Evolutionary conservation across 2,329 filamentous ascomycete genomes (phyloP), one percentile per base, ranked within the genome.

Genomic region (Seiridium unicorne): DNA sequence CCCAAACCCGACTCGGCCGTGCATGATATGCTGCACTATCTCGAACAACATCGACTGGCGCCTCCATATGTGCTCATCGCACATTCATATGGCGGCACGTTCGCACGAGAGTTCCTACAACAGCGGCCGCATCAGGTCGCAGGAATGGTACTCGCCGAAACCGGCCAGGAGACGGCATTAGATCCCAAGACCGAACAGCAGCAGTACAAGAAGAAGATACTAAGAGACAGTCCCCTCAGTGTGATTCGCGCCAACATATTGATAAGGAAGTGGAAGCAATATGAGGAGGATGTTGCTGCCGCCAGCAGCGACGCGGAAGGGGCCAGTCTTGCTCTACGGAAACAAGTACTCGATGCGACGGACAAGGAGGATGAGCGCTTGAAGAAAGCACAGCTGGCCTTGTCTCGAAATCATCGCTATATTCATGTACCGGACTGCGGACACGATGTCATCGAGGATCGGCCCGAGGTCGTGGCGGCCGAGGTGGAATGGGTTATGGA

Each of bases 1-100:
- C 59, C 60, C 31, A 58, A 44, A 8, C 62, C 66, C 0, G 48
- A 55, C 7, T 48, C 48, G 10, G 63, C 66, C 8, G 63, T 67
- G 4, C 56, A 55, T n/a, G 57, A 64, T 31, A 60, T 72, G 55
- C 55, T 61, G 40, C 56, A 56, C 7, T 65, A 65, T 34, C 54
- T 71, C 32, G 46, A 7, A 42, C 44, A n/a, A 31, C 35, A 59
- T 31, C 13, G 44, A 1, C 47, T 68, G 0, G 11, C 13, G 3
- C 64, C 64, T 0, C 68, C 67, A n/a, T 72, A 67, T 42, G 56
- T 71, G 3, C 65, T 71, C 1, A 55, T 72, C 8, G 70, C 67
- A 31, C 69, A 71, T 55, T 72, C 70, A n/a, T 71, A 70, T 40
- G 70, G 70, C 9, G 70, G 70, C 11, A 62, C 68, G 9, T 72